phyloP scores from a whole-genome alignment of 2,329 filamentous ascomycete genomes.

The Fusarium sororula region DNA sequence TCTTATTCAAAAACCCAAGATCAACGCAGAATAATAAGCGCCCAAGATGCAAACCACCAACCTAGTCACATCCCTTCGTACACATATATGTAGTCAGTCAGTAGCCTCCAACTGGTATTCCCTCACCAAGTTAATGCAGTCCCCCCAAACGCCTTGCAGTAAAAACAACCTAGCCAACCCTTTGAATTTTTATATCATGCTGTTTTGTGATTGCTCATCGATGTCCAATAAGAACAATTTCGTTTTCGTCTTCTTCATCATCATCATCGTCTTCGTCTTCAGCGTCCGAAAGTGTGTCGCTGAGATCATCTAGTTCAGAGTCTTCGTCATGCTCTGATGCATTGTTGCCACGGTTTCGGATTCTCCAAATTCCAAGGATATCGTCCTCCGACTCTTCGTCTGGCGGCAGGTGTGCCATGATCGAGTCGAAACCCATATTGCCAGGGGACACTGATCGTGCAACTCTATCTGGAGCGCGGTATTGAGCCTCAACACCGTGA shows the following conservation, averaged over 20 bases:
- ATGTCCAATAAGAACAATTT: conserved; percentile 62
- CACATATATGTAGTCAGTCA: conserved; percentile 15
- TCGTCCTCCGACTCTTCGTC: conserved; percentile 63
- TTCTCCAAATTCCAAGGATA: conserved; percentile 66
- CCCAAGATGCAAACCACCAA: conserved; percentile 22
- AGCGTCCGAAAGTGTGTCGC: conserved; percentile 52
- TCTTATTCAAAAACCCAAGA: neutral
- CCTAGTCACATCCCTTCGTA: conserved; percentile 14
- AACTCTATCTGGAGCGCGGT: conserved; percentile 51
- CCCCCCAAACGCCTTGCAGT: conserved; percentile 38
- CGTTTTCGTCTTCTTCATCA: conserved; percentile 60
- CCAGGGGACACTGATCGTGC: conserved; percentile 57
- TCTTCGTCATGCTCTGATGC: conserved; percentile 60
- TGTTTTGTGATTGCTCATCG: conserved; percentile 45
- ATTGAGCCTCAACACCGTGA: conserved; percentile 46
- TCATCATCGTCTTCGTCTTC: conserved; percentile 60
- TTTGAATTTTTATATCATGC: conserved; percentile 3
- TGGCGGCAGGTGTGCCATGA: conserved; percentile 40
- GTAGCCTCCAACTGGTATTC: conserved; percentile 16
- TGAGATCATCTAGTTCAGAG: conserved; percentile 54
- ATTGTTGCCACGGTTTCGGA: conserved; percentile 56
- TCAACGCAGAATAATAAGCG: conserved; percentile 14
- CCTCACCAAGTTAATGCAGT: conserved; percentile 21
- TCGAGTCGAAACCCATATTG: conserved; percentile 40
- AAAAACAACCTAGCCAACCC: conserved; percentile 15